Percentiles rank a stretch among this genome's conserved stretches.
These are phyloP conservation scores for Metschnikowia cubensis DNA, from an alignment of 805 yeast genomes.

Conservation along the genomic window DNA sequence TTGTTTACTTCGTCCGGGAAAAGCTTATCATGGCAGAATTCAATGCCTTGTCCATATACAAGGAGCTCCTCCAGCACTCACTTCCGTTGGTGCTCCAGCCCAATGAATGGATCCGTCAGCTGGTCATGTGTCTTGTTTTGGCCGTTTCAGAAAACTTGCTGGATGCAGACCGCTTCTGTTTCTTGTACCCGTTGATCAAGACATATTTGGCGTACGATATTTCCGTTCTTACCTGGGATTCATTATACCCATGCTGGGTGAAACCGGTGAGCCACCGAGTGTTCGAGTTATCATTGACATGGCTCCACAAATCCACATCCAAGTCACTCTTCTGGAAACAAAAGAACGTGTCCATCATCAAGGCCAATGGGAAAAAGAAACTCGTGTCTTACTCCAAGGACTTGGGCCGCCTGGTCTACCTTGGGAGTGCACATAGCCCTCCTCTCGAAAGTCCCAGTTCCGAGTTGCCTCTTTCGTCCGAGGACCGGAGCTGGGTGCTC, in stretches of 20 bases:
- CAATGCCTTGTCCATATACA: conserved; percentile 36
- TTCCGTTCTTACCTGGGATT: conserved; percentile 59
- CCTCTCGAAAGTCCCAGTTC: background rate
- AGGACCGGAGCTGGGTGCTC: conserved; percentile 70
- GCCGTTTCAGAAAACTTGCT: conserved; percentile 59
- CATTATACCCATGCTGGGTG: conserved; percentile 62
- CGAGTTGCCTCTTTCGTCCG: conserved; percentile 46
- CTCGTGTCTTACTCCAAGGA: conserved; percentile 29
- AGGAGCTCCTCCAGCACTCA: conserved; percentile 30
- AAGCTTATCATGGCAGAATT: conserved; percentile 31
- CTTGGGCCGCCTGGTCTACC: conserved; percentile 35
- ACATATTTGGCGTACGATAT: conserved; percentile 78
- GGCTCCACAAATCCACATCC: conserved; percentile 62
- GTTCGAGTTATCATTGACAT: conserved; percentile 57
- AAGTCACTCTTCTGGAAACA: conserved; percentile 81
- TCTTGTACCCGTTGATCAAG: conserved; percentile 74
- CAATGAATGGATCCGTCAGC: conserved; percentile 77
- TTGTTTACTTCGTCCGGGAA: conserved; percentile 28
- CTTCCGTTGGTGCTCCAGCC: conserved; percentile 75
- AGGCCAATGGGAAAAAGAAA: conserved; percentile 17
- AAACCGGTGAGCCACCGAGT: conserved; percentile 64
- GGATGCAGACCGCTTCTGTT: conserved; percentile 78
- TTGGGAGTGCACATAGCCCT: conserved; percentile 17
- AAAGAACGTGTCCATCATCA: conserved; percentile 18
- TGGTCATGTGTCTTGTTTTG: conserved; percentile 56